These are phyloP conservation scores for Rhododendron molle DNA, from an alignment of 148 eudicot genomes.

Conservation along the genomic window DNA sequence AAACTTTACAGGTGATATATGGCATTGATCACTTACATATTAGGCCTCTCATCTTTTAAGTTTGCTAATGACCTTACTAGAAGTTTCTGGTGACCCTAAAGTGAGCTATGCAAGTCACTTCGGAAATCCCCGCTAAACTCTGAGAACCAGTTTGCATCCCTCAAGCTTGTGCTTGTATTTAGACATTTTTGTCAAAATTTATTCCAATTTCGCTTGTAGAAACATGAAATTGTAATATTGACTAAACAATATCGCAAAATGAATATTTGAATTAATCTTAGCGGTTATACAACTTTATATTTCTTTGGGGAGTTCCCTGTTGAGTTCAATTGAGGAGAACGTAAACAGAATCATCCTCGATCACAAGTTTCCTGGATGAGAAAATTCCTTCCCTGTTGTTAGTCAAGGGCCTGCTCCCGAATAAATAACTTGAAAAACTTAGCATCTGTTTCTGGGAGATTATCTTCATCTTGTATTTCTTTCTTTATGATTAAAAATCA, in stretches of 20 bases:
- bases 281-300: neutral
- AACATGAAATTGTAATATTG: neutral
- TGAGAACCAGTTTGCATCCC: neutral
- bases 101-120: neutral
- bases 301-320: neutral
- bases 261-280: neutral
- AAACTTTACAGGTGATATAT: neutral
- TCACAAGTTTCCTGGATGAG: neutral
- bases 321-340: neutral
- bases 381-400: neutral
- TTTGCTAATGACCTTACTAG: neutral
- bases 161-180: neutral
- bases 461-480: neutral
- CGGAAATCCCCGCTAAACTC: neutral
- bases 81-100: neutral
- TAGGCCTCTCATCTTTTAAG: neutral
- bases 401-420: neutral
- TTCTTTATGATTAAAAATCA: neutral
- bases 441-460: neutral
- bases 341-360: neutral
- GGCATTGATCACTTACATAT: neutral
- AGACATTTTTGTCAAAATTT: neutral
- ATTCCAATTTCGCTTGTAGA: neutral
- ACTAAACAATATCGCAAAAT: neutral
- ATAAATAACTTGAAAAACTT: neutral